Base-by-base conservation (phyloP, 345 rosid genomes). In the Nephelium lappaceum region DNA sequence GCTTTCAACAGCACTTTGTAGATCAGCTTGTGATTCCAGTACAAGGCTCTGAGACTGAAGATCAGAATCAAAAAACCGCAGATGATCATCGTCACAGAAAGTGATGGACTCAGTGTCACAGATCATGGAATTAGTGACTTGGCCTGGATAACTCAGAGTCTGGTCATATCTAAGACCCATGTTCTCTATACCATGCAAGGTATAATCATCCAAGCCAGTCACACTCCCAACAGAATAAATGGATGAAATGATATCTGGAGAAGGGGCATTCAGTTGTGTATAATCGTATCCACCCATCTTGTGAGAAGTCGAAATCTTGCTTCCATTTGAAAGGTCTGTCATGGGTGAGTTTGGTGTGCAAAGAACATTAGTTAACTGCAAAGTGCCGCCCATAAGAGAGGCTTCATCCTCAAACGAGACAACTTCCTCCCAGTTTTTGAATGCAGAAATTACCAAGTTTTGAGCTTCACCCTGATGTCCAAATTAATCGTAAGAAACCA, bases 61-160 rank as follows among this genome's bases (percentile, higher is more conserved):
- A 74, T 86, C 93, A 5, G 85, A 41, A 16, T 84, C 86, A 6
- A 91, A 87, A 80, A 84, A 91, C 77, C 80, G 88, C 72, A 91
- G 90, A 81, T 83, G 95, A 73, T 86, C 92, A 65, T 91, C 97
- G 55, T 91, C 95, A 23, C 90, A 92, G 85, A 95, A 90, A 70
- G 81, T 65, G 43, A 90, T 80, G 71, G 90, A 68, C 53, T 86
- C 88, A 5, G 90, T 65, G 75, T 89, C 92, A 79, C 92, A 84
- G 23, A 92, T 83, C 79, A 89, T 78, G 76, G 88, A 78, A 70
- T 78, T 77, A 63, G 84, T 15, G 39, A 85, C 87, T 63, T 87
- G 91, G 65, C 79, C 82, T 0, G 90, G 88, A 74, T 89, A 87
- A 78, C 79, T 80, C 81, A 89, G 53, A 51, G 81, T 31, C 60